These are phyloP conservation scores for Aspergillus candidus DNA, from an alignment of 2,329 filamentous ascomycete species.

Conservation along the genomic window DNA sequence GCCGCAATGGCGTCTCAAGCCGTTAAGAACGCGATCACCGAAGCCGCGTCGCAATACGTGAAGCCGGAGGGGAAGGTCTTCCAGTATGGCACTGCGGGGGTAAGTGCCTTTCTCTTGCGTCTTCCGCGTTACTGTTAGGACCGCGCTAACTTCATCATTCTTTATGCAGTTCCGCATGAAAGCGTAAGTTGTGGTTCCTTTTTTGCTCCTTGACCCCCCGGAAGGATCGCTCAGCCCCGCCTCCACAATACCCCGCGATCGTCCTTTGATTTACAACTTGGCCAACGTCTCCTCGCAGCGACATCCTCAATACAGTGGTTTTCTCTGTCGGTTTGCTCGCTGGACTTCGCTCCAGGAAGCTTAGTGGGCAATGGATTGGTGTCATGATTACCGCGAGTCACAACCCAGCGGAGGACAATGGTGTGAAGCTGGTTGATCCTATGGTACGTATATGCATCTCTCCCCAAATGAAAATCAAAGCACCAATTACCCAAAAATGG, in stretches of 20 bases:
- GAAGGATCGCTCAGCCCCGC: constrained; percentile 23
- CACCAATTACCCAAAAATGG: not conserved
- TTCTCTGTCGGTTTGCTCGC: constrained; percentile 89
- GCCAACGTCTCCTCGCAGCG: constrained; percentile 40
- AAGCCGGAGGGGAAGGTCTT: constrained; percentile 48
- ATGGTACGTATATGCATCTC: constrained; percentile 50
- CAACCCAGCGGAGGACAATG: constrained; percentile 84
- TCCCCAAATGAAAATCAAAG: not conserved
- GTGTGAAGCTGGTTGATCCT: constrained; percentile 92
- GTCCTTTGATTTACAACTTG: constrained; percentile 30
- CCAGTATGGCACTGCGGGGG: constrained; percentile 57
- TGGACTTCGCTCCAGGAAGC: constrained; percentile 79
- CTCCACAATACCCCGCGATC: constrained; percentile 28
- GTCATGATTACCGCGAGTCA: constrained; percentile 95
- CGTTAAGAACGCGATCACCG: constrained; percentile 40
- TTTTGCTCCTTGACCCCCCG: constrained; percentile 8
- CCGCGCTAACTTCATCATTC: constrained; percentile 14
- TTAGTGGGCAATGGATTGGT: constrained; percentile 84
- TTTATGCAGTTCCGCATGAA: constrained; percentile 59
- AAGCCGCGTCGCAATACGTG: constrained; percentile 44
- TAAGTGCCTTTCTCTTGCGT: constrained; percentile 35
- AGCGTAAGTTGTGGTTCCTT: constrained; percentile 47
- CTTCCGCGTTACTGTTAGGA: not conserved
- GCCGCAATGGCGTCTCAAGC: constrained; percentile 39
- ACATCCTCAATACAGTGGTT: constrained; percentile 83